A percentile compares a stretch with the other conserved stretches of the same genome.
These are phyloP conservation scores for Trichosporon inkin DNA, from an alignment of 1,284 basidiomycete species.

Conservation along the genomic window DNA sequence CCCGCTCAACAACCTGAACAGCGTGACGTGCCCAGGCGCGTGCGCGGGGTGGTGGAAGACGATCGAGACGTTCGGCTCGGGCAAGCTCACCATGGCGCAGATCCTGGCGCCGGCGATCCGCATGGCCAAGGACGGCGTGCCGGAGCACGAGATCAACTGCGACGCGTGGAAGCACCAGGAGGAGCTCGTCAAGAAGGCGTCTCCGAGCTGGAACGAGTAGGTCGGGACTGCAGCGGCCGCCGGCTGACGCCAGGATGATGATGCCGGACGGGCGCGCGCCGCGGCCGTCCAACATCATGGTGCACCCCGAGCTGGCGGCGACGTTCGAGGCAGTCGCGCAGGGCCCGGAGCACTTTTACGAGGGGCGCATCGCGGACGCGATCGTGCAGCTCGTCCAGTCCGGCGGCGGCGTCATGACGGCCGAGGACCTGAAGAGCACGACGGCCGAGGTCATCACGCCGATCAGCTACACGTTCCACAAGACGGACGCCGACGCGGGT, in stretches of 20 bases:
- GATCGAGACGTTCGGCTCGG: conserved; percentile 73
- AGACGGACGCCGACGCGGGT: conserved; percentile 52
- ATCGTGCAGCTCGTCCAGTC: conserved; percentile 74
- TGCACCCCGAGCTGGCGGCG: conserved; percentile 69
- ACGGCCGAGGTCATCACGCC: conserved; percentile 72
- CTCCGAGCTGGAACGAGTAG: conserved; percentile 64
- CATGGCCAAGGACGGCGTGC: conserved; percentile 71
- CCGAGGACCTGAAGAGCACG: conserved; percentile 79
- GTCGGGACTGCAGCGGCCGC: neutral
- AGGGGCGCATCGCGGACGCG: conserved; percentile 68
- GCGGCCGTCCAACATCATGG: conserved; percentile 69
- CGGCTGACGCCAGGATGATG: conserved; percentile 40
- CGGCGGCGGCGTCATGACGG: conserved; percentile 80
- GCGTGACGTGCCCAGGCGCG: conserved; percentile 89
- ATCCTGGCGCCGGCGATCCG: conserved; percentile 81
- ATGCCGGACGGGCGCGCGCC: conserved; percentile 42
- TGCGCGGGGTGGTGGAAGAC: conserved; percentile 92
- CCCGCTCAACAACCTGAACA: conserved; percentile 70
- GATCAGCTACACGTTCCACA: conserved; percentile 69
- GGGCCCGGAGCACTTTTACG: conserved; percentile 89
- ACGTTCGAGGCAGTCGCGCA: conserved; percentile 75
- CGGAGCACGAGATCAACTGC: conserved; percentile 63
- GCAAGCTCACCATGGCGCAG: conserved; percentile 71
- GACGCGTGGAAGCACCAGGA: conserved; percentile 70
- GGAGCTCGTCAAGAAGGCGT: conserved; percentile 70